A percentile compares a stretch with the other conserved stretches of the same genome.
These are phyloP conservation scores for Cystobasidiaceae sp. DNA, from an alignment of 1,284 basidiomycete species.

Conservation along the genomic window DNA sequence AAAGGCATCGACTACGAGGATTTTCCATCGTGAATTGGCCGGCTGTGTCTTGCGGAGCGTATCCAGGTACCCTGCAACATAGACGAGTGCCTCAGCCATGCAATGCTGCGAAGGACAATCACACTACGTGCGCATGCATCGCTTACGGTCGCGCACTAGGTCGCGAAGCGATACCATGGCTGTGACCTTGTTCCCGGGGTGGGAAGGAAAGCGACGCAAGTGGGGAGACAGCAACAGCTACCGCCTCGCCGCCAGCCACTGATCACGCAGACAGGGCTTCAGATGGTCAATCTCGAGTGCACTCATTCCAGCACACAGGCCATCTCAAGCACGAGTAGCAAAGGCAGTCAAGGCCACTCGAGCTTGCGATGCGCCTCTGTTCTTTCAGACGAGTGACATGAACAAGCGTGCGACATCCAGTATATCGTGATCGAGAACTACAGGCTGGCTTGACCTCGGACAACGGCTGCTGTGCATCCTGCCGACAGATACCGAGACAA, in stretches of 20 bases:
- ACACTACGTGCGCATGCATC: not conserved
- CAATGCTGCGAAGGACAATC: not conserved
- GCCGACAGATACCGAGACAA: no score
- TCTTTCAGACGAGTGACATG: not conserved
- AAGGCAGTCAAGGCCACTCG: no score
- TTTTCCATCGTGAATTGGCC: slow-evolving; percentile 66
- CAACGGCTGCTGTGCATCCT: no score
- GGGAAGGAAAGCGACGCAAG: not conserved
- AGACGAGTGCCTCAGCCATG: not conserved
- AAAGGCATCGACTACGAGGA: slow-evolving; percentile 89
- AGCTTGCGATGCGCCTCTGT: not conserved
- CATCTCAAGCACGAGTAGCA: not conserved
- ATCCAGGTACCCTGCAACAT: slow-evolving; percentile 39
- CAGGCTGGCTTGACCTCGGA: no score
- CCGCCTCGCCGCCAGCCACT: not conserved
- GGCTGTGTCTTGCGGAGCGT: slow-evolving; percentile 36
- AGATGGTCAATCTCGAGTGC: no score
- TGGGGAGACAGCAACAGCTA: not conserved
- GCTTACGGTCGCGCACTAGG: slow-evolving; percentile 18
- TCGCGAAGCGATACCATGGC: slow-evolving; percentile 19
- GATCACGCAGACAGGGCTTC: no score
- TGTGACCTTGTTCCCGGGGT: slow-evolving; percentile 54
- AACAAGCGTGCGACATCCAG: not conserved
- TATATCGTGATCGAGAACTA: no score
- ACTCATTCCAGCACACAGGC: no score